Conservation (phyloP, 1,139 yeast genomes). For the Lodderomyces theae region DNA sequence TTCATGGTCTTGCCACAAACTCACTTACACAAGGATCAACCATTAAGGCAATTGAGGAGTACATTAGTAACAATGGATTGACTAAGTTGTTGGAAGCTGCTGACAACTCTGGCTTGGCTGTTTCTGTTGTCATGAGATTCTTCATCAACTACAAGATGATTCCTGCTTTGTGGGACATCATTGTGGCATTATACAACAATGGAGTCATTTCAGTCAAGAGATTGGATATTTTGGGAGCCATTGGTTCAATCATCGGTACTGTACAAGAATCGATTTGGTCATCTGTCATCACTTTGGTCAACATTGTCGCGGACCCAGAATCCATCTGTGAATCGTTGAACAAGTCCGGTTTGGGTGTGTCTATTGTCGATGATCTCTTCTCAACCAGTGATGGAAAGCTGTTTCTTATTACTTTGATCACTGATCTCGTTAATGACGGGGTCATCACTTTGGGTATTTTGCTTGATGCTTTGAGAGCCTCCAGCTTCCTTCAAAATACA, state of each 20-base stretch:
- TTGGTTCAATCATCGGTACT: conserved; percentile 15
- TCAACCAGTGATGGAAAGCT: conserved; percentile 21
- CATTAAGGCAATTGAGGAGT: conserved; percentile 22
- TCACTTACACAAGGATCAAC: conserved; percentile 23
- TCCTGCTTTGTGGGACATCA: conserved; percentile 22
- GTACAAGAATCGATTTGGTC: conserved; percentile 11
- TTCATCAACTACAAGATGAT: conserved; percentile 22
- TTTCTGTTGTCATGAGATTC: conserved; percentile 26
- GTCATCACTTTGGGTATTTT: conserved; percentile 18
- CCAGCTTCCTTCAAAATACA: conserved; percentile 13
- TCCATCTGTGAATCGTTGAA: conserved; percentile 24
- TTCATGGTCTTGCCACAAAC: conserved; percentile 23
- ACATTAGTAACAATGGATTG: conserved; percentile 23
- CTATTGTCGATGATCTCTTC: conserved; percentile 21
- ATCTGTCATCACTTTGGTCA: conserved; percentile 14
- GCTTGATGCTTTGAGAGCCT: conserved; percentile 11
- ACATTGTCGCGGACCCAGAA: conserved; percentile 19
- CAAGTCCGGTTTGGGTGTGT: conserved; percentile 30
- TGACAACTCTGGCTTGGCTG: conserved; percentile 27
- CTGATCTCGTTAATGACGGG: conserved; percentile 18
- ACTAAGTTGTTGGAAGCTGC: conserved; percentile 21
- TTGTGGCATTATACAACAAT: conserved; percentile 17
- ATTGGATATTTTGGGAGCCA: conserved; percentile 9
- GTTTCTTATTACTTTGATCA: conserved; percentile 21
- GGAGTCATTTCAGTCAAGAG: conserved; percentile 16